Evolutionary conservation across 306 rosid genomes (phyloP), one percentile per base, ranked within the genome.

Genomic region (Casuarina cunninghamiana): DNA sequence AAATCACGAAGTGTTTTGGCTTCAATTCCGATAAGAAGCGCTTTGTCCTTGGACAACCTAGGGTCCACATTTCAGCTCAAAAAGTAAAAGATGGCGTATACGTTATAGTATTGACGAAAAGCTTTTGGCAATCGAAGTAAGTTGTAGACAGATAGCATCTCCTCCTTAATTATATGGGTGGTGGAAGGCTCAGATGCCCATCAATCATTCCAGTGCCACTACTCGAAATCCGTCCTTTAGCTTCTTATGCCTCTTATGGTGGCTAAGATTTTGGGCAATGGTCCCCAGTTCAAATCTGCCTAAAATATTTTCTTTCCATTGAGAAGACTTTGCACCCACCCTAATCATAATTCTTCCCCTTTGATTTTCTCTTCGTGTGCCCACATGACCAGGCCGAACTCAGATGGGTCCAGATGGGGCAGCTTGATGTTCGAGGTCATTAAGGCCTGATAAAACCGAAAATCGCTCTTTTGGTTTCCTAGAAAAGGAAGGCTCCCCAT

Each of bases 151-250:
- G 48, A 53, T 63, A 73, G 68, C 73, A 73, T 41, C 69, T 32
- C 44, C 45, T 42, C n/a, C 62, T 53, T 65, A 55, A 53, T 17
- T 53, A 53, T 44, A 44, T 63, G 60, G 68, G 49, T 17, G 57
- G 78, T 63, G 77, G 77, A 73, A 19, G 74, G 74, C 73, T 53
- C 74, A 67, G 39, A 12, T 79, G 51, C 41, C 78, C 58, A 35
- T 79, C 74, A 63, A 79, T 79, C 77, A 65, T 62, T 53, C 65
- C 73, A 61, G 39, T 11, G 13, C 66, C 74, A 48, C 19, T 67
- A 67, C 71, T 53, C 57, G 48, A 11, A 68, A 26, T 37, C 26
- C 60, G 46, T 76, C 70, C 37, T 53, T 53, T 53, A 76, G 72
- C 51, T 49, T 38, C 53, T 51, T 10, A 11, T 21, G n/a, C 41